phyloP scores from a whole-genome alignment of 176 grass and related monocot species.

The Secale cereale region DNA sequence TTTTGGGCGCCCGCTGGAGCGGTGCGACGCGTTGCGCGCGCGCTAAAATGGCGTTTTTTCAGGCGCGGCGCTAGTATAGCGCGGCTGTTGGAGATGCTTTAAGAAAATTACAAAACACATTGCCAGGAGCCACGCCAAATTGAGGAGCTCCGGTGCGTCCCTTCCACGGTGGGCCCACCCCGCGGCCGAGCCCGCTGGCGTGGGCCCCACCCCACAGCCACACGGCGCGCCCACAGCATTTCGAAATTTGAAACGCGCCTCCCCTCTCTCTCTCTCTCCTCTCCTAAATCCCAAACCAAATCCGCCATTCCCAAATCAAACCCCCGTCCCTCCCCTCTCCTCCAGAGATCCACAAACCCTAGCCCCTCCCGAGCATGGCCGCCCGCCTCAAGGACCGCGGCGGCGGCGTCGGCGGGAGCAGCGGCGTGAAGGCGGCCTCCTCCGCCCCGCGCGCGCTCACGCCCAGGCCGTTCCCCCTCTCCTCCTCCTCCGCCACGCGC shows the following conservation, averaged over 20 bases:
- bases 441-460: slow-evolving; percentile 41
- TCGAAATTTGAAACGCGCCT: slow-evolving; percentile 40
- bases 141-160: background rate
- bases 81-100: no score
- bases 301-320: slow-evolving; percentile 9
- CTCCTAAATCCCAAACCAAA: slow-evolving; percentile 14
- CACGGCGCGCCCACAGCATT: slow-evolving; percentile 14
- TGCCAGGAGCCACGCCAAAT: background rate
- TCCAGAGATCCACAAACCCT: slow-evolving; percentile 35
- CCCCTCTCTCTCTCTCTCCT: background rate
- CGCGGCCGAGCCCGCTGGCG: background rate
- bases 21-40: no score
- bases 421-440: slow-evolving; percentile 23
- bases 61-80: no score
- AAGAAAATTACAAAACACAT: no score
- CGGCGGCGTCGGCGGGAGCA: slow-evolving; percentile 17
- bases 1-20: no score
- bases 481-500: slow-evolving; percentile 18
- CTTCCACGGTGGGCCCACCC: slow-evolving; percentile 1
- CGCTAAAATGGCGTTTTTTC: no score
- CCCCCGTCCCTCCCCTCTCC: background rate
- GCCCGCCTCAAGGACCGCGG: slow-evolving; percentile 78
- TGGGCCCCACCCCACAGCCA: background rate
- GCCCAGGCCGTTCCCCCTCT: slow-evolving; percentile 30
- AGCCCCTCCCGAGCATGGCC: slow-evolving; percentile 44